A percentile compares a stretch with the other conserved stretches of the same genome.
phyloP scores from a whole-genome alignment of 164 flowering plant genomes.

The Macadamia tetraphylla region DNA sequence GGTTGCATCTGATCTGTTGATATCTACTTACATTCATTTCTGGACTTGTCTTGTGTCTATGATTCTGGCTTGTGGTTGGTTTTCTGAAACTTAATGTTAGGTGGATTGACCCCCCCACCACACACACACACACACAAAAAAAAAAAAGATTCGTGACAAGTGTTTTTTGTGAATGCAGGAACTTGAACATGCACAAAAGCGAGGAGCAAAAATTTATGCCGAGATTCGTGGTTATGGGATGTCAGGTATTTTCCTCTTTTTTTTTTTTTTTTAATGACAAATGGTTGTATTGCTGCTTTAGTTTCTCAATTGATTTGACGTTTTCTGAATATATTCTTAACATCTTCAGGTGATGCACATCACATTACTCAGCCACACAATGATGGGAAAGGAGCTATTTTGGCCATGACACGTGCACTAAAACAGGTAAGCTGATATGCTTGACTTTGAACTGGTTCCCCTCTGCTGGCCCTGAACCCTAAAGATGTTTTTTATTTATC shows the following conservation, averaged over 20 bases:
- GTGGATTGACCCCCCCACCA: too few species aligned
- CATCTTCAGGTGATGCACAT: constrained; percentile 78
- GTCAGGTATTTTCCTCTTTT: constrained; percentile 56
- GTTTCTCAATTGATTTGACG: constrained; percentile 4
- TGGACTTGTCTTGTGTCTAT: too few species aligned
- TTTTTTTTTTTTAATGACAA: neutral
- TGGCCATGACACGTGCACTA: constrained; percentile 87
- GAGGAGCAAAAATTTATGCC: constrained; percentile 91
- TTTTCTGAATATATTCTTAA: neutral
- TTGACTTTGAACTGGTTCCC: neutral
- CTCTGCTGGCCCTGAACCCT: neutral
- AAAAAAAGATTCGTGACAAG: neutral
- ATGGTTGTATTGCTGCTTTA: constrained; percentile 5
- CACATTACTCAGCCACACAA: constrained; percentile 91
- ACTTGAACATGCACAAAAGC: constrained; percentile 72
- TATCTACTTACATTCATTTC: too few species aligned
- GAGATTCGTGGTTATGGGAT: constrained; percentile 95
- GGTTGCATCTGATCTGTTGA: too few species aligned
- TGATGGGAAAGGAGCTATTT: constrained; percentile 87
- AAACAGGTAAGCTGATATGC: constrained; percentile 46
- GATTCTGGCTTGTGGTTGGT: too few species aligned
- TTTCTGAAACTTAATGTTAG: too few species aligned
- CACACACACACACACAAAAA: too few species aligned
- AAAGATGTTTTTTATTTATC: neutral
- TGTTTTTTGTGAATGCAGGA: constrained; percentile 39